These are phyloP conservation scores for Fusarium scirpi DNA, from an alignment of 2,329 filamentous ascomycete species.

Conservation along the genomic window DNA sequence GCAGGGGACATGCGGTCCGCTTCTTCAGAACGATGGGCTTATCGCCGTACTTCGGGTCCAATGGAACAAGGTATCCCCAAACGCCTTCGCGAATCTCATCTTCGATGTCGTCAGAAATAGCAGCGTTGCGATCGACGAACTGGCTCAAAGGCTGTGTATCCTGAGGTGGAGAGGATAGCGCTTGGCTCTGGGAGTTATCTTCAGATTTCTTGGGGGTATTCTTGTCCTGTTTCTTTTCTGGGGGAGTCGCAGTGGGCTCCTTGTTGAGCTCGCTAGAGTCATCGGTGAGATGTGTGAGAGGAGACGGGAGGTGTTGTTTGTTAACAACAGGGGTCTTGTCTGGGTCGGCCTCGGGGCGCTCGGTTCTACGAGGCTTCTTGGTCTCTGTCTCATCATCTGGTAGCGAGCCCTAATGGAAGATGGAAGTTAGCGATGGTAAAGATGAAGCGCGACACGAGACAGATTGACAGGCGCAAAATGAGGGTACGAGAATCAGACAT, in stretches of 20 bases:
- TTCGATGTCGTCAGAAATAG: constrained; percentile 83
- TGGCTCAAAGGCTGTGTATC: constrained; percentile 74
- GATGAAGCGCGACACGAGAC: constrained; percentile 24
- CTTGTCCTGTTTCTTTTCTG: constrained; percentile 69
- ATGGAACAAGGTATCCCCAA: constrained; percentile 93
- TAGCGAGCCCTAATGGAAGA: constrained; percentile 68
- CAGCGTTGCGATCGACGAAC: constrained; percentile 77
- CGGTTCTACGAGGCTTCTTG: constrained; percentile 87
- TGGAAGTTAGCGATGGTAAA: constrained; percentile 40
- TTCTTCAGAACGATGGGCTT: constrained; percentile 79
- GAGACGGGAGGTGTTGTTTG: constrained; percentile 81
- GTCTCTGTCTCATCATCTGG: constrained; percentile 73
- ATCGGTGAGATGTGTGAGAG: constrained; percentile 73
- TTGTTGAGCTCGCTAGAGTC: constrained; percentile 72
- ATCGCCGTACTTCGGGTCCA: constrained; percentile 76
- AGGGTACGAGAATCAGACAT: not conserved
- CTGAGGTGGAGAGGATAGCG: constrained; percentile 71
- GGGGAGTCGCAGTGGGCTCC: constrained; percentile 78
- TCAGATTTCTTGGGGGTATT: constrained; percentile 63
- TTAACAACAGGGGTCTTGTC: constrained; percentile 70
- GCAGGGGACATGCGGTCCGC: constrained; percentile 75
- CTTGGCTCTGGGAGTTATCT: constrained; percentile 60
- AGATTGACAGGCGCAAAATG: constrained; percentile 17
- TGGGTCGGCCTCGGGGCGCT: constrained; percentile 72
- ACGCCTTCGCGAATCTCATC: constrained; percentile 88